Base-by-base conservation (phyloP, 208 protist species). In the Leishmania martiniquensis region DNA sequence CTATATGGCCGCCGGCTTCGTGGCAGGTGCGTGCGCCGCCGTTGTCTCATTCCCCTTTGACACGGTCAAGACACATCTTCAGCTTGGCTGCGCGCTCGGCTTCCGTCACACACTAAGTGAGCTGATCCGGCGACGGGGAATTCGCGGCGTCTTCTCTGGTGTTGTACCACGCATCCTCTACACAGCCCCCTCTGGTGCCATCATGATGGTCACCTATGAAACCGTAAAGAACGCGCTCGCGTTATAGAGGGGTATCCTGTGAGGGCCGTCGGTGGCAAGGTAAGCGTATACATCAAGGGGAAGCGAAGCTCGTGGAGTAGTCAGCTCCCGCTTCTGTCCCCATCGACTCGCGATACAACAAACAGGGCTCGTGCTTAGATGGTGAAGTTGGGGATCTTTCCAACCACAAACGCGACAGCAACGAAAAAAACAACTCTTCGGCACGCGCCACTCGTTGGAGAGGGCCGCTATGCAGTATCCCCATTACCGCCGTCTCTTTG, bases 171-270 rank as follows among this genome's bases (percentile, higher is more conserved):
- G 96, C 69, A 85, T 98, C 51, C 78, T 98, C 57, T 96, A 96
- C 85, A 95, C 91, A 0, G 91, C 95, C 1, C 95, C 96, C 0
- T 96, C 94, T 17, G 93, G 95, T 12, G 96, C 96, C 32, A 90
- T 99, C 37, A 97, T 91, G 78, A 98, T 98, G 96, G 85, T 93
- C 39, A 95, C 96, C 1, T 99, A 99, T 83, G 96, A 99, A 76
- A 92, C 88, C 17, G 90, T 91, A 44, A 97, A 97, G 62, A 88
- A 76, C 32, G 39, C 60, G 2, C 52, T 95, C 10, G 60, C 65
- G 22, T 74, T 72, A 54, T 29, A 78, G 44, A 75, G 70, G 17
- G 42, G 65, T 69, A 7, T 69, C 65, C 51, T 49, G n/a, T 51
- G 22, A 47, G 42, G 42, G 25, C 12, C 37, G 17, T 32, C 25